These are phyloP conservation scores for Phytophthora sojae DNA, from an alignment of 352 stramenopile species.

Conservation along the genomic window DNA sequence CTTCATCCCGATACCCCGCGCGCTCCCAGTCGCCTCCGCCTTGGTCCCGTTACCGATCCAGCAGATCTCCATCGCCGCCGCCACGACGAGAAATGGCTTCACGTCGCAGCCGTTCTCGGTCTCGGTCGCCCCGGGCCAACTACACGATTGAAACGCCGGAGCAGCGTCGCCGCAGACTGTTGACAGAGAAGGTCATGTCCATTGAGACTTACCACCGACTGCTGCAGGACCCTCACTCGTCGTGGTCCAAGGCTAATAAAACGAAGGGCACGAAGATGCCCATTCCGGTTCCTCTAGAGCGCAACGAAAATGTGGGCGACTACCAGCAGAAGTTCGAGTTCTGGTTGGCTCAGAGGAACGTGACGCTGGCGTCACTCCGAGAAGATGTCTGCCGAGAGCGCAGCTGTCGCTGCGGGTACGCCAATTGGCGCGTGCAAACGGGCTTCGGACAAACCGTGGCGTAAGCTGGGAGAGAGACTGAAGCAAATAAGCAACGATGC, in stretches of 20 bases:
- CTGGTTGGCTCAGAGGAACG: constrained; percentile 28
- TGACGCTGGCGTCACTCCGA: constrained; percentile 20
- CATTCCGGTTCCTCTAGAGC: constrained; percentile 26
- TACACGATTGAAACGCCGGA: constrained; percentile 15
- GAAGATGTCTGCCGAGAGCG: constrained; percentile 22
- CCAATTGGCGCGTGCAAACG: constrained; percentile 28
- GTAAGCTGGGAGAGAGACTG: too few relatives aligned
- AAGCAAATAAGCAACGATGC: neutral
- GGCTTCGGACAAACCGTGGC: neutral
- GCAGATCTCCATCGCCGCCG: constrained; percentile 21
- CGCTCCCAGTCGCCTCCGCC: constrained; percentile 15
- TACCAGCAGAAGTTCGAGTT: constrained; percentile 43
- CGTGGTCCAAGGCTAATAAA: constrained; percentile 11
- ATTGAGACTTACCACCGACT: constrained; percentile 20
- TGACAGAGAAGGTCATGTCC: constrained; percentile 29
- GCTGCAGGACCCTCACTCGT: constrained; percentile 11
- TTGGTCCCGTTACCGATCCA: constrained; percentile 8
- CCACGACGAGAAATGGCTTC: constrained; percentile 9
- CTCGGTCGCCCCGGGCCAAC: constrained; percentile 8
- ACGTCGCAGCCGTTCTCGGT: constrained; percentile 22
- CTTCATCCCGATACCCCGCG: constrained; percentile 7
- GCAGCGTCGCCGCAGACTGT: constrained; percentile 14
- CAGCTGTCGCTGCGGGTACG: constrained; percentile 24
- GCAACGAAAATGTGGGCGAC: constrained; percentile 15
- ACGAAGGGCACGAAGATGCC: neutral